Percentiles rank a stretch among this genome's conserved stretches.
Conservation (phyloP, 1,284 basidiomycete species). For the Meripilus lineatus region DNA sequence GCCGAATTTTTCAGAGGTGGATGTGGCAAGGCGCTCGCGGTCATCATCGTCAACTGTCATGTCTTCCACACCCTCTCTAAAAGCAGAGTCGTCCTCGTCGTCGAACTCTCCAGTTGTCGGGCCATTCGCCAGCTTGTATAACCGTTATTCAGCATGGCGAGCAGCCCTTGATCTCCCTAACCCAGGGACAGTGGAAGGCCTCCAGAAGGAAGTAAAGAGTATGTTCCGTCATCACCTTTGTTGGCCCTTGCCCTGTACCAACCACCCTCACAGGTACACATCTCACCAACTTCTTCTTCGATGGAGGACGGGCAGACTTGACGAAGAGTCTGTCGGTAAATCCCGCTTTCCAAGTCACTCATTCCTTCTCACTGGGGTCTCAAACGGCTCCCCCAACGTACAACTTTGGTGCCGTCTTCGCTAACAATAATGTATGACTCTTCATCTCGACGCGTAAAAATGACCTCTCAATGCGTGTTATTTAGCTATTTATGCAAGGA, state of each 20-base stretch:
- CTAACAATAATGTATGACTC: constrained; percentile 77
- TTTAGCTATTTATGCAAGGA: constrained; percentile 88
- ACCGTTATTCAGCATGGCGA: constrained; percentile 77
- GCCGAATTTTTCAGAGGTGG: constrained; percentile 1
- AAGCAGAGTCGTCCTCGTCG: constrained; percentile 14
- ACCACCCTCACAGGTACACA: constrained; percentile 47
- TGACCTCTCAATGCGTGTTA: background rate
- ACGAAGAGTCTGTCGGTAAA: constrained; percentile 91
- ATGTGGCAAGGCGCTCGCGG: constrained; percentile 2
- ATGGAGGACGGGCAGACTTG: constrained; percentile 94
- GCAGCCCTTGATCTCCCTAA: constrained; percentile 75
- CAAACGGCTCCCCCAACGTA: constrained; percentile 77
- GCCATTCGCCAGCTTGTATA: constrained; percentile 62
- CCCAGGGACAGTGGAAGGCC: constrained; percentile 87
- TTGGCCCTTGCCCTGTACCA: background rate
- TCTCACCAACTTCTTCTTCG: constrained; percentile 93
- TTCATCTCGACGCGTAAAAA: constrained; percentile 4
- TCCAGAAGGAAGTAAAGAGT: constrained; percentile 91
- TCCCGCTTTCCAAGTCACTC: constrained; percentile 97
- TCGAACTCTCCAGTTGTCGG: constrained; percentile 11
- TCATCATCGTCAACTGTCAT: constrained; percentile 9
- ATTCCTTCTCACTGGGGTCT: constrained; percentile 88
- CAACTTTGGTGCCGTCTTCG: constrained; percentile 94
- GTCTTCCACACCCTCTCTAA: constrained; percentile 7
- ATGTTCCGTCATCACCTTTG: constrained; percentile 6